Evolutionary conservation across 352 stramenopile species (phyloP).

Genomic region (Halophytophthora polymorphica): DNA sequence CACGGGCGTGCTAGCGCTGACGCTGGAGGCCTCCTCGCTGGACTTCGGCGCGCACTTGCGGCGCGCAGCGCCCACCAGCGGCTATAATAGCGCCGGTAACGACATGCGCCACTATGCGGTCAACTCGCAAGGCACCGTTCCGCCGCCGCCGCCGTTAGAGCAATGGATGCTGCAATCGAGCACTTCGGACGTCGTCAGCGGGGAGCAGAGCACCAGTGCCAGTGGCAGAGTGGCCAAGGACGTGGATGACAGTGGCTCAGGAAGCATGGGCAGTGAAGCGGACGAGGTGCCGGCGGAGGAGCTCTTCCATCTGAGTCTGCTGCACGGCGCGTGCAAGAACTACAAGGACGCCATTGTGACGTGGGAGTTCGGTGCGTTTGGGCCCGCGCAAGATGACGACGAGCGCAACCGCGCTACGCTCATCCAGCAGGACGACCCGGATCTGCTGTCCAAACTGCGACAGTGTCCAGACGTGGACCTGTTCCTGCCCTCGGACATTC

Average conservation of each 20-base stretch:
- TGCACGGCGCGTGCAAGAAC: constrained; percentile 47
- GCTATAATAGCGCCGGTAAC: neutral
- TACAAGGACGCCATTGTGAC: constrained; percentile 47
- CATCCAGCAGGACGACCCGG: constrained; percentile 28
- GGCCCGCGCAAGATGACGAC: constrained; percentile 13
- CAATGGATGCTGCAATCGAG: too few relatives aligned
- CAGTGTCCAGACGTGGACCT: constrained; percentile 66
- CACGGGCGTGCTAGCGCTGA: constrained; percentile 25
- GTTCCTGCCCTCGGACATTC: constrained; percentile 40
- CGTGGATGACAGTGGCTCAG: constrained; percentile 11
- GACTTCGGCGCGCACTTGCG: constrained; percentile 27
- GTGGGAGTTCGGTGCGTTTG: constrained; percentile 32
- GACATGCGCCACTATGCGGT: too few relatives aligned
- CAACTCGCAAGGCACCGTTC: too few relatives aligned
- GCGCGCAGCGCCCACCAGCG: constrained; percentile 14
- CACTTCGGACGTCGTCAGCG: too few relatives aligned
- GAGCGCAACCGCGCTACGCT: constrained; percentile 22
- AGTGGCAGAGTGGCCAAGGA: too few relatives aligned
- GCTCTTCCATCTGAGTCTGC: constrained; percentile 42
- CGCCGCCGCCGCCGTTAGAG: too few relatives aligned
- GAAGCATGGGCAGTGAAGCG: constrained; percentile 2
- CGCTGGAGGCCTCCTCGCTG: constrained; percentile 28
- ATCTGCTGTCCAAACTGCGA: constrained; percentile 40
- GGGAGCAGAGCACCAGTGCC: too few relatives aligned
- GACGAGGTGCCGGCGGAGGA: constrained; percentile 28